Evolutionary conservation across 306 rosid species (phyloP), one percentile per base, ranked within the genome.

Genomic region (Psophocarpus tetragonolobus): DNA sequence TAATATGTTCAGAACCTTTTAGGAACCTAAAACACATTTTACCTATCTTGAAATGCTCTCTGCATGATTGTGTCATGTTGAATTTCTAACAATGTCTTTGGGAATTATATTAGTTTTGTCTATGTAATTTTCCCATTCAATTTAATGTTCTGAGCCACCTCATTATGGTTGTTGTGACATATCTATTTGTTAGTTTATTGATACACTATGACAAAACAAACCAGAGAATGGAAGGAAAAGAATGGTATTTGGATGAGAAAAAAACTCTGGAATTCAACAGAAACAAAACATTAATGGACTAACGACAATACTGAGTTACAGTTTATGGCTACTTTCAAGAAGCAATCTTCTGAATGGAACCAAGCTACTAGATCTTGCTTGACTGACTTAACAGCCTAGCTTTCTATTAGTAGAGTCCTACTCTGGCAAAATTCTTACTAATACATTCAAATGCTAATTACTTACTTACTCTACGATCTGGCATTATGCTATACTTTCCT

Each of bases 331-430:
- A 21, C 50, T 72, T 60, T 74, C n/a, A 11, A 57, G 30, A 61
- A 61, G 71, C 47, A 58, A 41, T 39, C 20, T 44, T 18, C 13
- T 48, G 29, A 62, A 33, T 14, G 17, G 64, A 60, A 3, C 18
- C 64, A 69, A 79, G 42, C 53, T 32, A 32, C 82, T 69, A 69
- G 51, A 15, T 79, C 53, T 54, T 6, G 39, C 44, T 75, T 56
- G 30, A 39, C 12, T 30, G 36, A 30, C 15, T 62, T 47, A 2
- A 30, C 9, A 21, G 13, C 30, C 6, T 35, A 2, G 18, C 27
- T 32, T 64, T 76, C 7, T 48, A 35, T 64, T 64, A 76, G 47
- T 56, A 7, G 26, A 54, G 57, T 42, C 36, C 26, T 68, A 58
- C 67, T 51, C 14, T 68, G 39, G 18, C 75, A 68, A 33, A 63